Conservation (phyloP, 768 basidiomycete species). For the Suillus subluteus region DNA sequence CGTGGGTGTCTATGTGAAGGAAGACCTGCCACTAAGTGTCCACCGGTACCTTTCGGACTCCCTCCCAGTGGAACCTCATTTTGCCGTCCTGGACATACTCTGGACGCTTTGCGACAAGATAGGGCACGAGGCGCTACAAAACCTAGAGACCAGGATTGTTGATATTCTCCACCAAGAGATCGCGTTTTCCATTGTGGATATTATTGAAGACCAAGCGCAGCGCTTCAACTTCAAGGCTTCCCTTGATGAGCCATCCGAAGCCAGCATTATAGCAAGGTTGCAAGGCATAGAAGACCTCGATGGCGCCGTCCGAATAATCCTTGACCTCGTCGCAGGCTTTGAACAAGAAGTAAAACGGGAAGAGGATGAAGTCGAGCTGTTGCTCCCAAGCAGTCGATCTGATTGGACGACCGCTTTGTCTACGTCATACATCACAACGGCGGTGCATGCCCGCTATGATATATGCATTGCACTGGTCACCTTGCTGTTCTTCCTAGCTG, state of each 20-base stretch:
- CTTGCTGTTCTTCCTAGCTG: conserved; percentile 72
- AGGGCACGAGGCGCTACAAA: conserved; percentile 58
- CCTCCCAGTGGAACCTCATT: conserved; percentile 50
- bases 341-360: conserved; percentile 75
- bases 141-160: conserved; percentile 59
- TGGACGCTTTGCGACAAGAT: conserved; percentile 67
- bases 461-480: conserved; percentile 66
- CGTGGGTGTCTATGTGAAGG: conserved; percentile 60
- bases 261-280: conserved; percentile 64
- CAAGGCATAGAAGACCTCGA: conserved; percentile 61
- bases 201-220: conserved; percentile 66
- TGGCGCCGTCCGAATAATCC: conserved; percentile 53
- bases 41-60: conserved; percentile 52
- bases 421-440: conserved; percentile 61
- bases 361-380: conserved; percentile 66
- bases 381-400: conserved; percentile 55
- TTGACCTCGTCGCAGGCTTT: conserved; percentile 75
- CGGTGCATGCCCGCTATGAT: conserved; percentile 77
- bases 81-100: conserved; percentile 59
- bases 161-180: conserved; percentile 78
- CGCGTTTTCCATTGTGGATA: conserved; percentile 76
- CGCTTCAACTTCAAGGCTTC: conserved; percentile 55
- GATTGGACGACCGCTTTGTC: conserved; percentile 67
- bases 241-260: conserved; percentile 61
- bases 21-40: conserved; percentile 69